Evolutionary conservation across 768 basidiomycete genomes (phyloP).

Genomic region (Naematelia aurantialba): DNA sequence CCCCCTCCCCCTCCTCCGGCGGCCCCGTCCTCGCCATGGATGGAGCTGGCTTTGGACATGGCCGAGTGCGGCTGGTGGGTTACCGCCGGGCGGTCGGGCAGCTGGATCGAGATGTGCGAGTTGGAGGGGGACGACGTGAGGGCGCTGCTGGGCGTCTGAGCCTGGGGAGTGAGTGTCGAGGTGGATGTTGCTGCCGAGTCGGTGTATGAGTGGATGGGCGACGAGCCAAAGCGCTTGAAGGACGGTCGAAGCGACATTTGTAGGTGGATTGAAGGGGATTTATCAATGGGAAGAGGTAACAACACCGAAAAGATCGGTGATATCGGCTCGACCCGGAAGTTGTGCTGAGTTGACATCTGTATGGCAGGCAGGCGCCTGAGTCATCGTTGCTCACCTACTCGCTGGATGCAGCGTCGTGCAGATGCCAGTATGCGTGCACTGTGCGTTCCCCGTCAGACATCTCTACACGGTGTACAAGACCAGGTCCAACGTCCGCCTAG

Average conservation of each 20-base stretch:
- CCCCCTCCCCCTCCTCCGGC: slow-evolving; percentile 5
- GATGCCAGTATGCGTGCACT: slow-evolving; percentile 50
- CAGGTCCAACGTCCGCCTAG: slow-evolving; percentile 48
- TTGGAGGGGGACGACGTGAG: not conserved
- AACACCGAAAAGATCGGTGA: not conserved
- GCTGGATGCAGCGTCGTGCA: not conserved
- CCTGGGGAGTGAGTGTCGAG: slow-evolving; percentile 3
- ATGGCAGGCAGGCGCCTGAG: too few relatives aligned
- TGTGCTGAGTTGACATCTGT: too few relatives aligned
- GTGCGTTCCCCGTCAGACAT: slow-evolving; percentile 37
- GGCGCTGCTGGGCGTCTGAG: not conserved
- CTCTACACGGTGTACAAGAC: slow-evolving; percentile 50
- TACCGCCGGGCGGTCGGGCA: not conserved
- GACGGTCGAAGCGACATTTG: not conserved
- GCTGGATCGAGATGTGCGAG: slow-evolving; percentile 13
- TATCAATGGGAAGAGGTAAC: not conserved
- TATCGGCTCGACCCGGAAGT: not conserved
- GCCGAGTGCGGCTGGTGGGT: slow-evolving; percentile 7
- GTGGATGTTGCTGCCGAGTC: not conserved
- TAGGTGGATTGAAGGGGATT: not conserved
- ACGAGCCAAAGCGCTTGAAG: not conserved
- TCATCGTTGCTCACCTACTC: too few relatives aligned
- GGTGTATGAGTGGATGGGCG: not conserved
- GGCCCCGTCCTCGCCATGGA: not conserved
- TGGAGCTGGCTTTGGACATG: not conserved